Evolutionary conservation across 352 stramenopile genomes (phyloP).

Genomic region (Halophytophthora batemanensis): DNA sequence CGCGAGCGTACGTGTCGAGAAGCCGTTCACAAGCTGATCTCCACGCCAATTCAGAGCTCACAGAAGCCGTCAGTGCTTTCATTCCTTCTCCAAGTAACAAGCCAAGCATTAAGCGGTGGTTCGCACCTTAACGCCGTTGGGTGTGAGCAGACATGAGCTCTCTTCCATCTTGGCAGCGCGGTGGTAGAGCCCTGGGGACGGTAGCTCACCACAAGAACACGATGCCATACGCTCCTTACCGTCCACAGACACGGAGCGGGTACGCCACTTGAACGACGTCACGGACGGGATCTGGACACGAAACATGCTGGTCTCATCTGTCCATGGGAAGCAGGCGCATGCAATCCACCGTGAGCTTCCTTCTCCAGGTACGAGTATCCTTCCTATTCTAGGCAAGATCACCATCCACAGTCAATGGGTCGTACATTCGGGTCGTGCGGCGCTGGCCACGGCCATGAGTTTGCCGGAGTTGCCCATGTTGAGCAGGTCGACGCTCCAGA

Average conservation of each 20-base stretch:
- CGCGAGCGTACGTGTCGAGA: conserved; percentile 1
- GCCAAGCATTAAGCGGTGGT: too few relatives aligned
- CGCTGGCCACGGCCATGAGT: conserved; percentile 63
- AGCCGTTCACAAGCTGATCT: conserved; percentile 15
- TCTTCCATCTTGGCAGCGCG: conserved; percentile 33
- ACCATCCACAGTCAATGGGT: too few relatives aligned
- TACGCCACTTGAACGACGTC: conserved; percentile 41
- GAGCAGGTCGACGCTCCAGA: conserved; percentile 58
- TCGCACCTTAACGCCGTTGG: conserved; percentile 30
- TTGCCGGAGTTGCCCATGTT: conserved; percentile 67
- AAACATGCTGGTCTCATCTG: conserved; percentile 63
- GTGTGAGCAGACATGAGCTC: conserved; percentile 33
- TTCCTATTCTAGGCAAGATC: too few relatives aligned
- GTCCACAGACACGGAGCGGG: conserved; percentile 35
- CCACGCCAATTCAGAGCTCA: background rate
- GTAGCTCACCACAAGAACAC: conserved; percentile 28
- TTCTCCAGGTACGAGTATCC: too few relatives aligned
- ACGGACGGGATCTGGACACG: conserved; percentile 55
- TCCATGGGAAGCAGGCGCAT: background rate
- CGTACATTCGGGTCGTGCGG: conserved; percentile 51
- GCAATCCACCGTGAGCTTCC: background rate
- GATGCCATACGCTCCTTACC: conserved; percentile 31
- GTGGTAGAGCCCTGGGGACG: conserved; percentile 36
- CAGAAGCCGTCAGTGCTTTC: background rate
- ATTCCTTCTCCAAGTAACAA: too few relatives aligned